phyloP scores from a whole-genome alignment of 2,329 filamentous ascomycete species.

The Fusarium metavorans region DNA sequence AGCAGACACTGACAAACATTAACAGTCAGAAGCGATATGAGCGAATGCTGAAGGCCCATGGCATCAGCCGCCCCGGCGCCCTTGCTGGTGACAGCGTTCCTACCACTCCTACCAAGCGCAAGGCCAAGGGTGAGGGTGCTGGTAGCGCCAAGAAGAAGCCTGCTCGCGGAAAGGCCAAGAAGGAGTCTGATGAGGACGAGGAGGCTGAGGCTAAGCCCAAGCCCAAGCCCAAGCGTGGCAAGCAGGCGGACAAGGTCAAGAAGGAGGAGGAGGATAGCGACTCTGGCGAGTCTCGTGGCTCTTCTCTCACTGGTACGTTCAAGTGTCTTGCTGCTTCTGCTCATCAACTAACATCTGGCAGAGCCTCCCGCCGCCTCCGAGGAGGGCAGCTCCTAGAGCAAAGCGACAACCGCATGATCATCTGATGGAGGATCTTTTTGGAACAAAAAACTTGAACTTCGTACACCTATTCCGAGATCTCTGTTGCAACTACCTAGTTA shows the following conservation, averaged over 20 bases:
- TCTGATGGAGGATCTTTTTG: neutral
- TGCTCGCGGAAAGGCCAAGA: constrained; percentile 40
- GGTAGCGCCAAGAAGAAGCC: constrained; percentile 45
- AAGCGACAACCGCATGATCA: neutral
- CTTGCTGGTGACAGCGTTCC: constrained; percentile 17
- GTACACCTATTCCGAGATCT: constrained; percentile 10
- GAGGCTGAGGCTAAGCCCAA: constrained; percentile 36
- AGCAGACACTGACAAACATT: neutral
- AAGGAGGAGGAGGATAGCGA: constrained; percentile 40
- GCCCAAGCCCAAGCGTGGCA: constrained; percentile 22
- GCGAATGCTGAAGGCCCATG: constrained; percentile 71
- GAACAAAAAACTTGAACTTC: neutral
- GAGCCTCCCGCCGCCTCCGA: constrained; percentile 33
- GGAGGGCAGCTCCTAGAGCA: constrained; percentile 14
- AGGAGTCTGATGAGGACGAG: constrained; percentile 42
- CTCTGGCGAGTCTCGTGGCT: constrained; percentile 13
- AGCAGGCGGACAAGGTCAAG: constrained; percentile 29
- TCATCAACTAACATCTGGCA: constrained; percentile 6
- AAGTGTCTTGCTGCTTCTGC: neutral
- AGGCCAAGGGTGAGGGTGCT: constrained; percentile 37
- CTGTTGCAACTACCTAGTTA: constrained; percentile 20
- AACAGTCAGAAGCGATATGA: constrained; percentile 75
- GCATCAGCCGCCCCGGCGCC: constrained; percentile 52
- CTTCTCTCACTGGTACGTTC: constrained; percentile 37
- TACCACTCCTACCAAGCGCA: constrained; percentile 47